A percentile compares a stretch with the other conserved stretches of the same genome.
These are phyloP conservation scores for Postia placenta DNA, from an alignment of 768 basidiomycete species.

Conservation along the genomic window DNA sequence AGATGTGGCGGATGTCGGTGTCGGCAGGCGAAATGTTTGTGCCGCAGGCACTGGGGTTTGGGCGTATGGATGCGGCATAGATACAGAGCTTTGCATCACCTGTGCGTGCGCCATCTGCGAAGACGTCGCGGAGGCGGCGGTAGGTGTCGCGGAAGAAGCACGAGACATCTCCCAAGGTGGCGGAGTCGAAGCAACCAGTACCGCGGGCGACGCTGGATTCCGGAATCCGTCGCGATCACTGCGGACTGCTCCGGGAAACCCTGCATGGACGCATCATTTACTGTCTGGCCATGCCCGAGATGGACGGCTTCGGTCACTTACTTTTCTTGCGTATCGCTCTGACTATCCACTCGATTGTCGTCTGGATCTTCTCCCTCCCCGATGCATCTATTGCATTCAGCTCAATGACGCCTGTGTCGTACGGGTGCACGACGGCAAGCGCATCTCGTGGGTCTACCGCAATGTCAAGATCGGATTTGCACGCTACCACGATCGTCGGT, in stretches of 20 bases:
- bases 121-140: slow-evolving; percentile 30
- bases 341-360: slow-evolving; percentile 69
- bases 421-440: slow-evolving; percentile 42
- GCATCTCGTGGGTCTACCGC: slow-evolving; percentile 54
- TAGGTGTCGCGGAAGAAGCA: slow-evolving; percentile 47
- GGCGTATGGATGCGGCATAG: neutral
- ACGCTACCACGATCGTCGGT: slow-evolving; percentile 73
- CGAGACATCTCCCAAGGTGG: slow-evolving; percentile 45
- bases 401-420: slow-evolving; percentile 76
- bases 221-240: slow-evolving; percentile 37
- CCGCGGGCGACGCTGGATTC: slow-evolving; percentile 71
- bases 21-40: slow-evolving; percentile 1
- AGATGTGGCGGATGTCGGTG: slow-evolving; percentile 23
- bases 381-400: slow-evolving; percentile 50
- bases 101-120: slow-evolving; percentile 4
- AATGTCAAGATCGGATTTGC: slow-evolving; percentile 72
- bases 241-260: slow-evolving; percentile 1
- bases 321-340: slow-evolving; percentile 22
- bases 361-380: slow-evolving; percentile 68
- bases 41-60: neutral
- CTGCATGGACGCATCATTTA: neutral
- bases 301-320: neutral
- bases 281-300: neutral
- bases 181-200: slow-evolving; percentile 37
- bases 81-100: slow-evolving; percentile 21